Evolutionary conservation across 2,329 filamentous ascomycete genomes (phyloP).

Genomic region (Fusarium lyarnte): DNA sequence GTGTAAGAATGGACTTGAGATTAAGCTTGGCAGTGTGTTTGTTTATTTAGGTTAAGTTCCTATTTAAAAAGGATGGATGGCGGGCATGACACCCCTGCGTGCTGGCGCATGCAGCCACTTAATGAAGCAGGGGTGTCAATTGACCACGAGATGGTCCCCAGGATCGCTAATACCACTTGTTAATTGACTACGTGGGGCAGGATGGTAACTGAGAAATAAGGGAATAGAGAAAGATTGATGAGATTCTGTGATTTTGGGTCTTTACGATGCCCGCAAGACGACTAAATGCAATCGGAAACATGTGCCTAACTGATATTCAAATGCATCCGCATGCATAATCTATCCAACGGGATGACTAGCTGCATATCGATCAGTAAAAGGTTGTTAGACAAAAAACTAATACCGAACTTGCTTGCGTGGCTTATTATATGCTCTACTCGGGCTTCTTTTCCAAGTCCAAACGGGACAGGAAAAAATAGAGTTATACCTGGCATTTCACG

Average conservation of each 20-base stretch:
- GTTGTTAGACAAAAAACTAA: background rate
- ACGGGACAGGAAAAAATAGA: slow-evolving; percentile 1
- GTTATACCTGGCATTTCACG: slow-evolving; percentile 21
- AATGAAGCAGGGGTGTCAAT: slow-evolving; percentile 43
- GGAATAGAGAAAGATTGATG: slow-evolving; percentile 23
- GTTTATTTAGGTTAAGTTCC: slow-evolving; percentile 25
- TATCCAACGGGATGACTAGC: slow-evolving; percentile 24
- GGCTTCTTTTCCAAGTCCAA: background rate
- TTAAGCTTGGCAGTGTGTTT: slow-evolving; percentile 41
- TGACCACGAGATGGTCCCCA: slow-evolving; percentile 37
- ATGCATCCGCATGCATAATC: slow-evolving; percentile 22
- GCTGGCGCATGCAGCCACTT: slow-evolving; percentile 46
- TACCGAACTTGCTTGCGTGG: background rate
- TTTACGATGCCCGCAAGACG: background rate
- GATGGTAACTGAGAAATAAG: slow-evolving; percentile 12
- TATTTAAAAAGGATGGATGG: slow-evolving; percentile 43
- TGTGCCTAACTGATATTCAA: background rate
- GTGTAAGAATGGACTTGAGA: slow-evolving; percentile 38
- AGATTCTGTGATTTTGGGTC: slow-evolving; percentile 2
- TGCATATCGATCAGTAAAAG: slow-evolving; percentile 4
- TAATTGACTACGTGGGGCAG: slow-evolving; percentile 36
- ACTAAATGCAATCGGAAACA: slow-evolving; percentile 6
- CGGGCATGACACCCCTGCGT: slow-evolving; percentile 44
- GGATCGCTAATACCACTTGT: slow-evolving; percentile 40
- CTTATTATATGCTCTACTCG: background rate